phyloP scores from a whole-genome alignment of 2,329 filamentous ascomycete species.

The Xylaria sp. region DNA sequence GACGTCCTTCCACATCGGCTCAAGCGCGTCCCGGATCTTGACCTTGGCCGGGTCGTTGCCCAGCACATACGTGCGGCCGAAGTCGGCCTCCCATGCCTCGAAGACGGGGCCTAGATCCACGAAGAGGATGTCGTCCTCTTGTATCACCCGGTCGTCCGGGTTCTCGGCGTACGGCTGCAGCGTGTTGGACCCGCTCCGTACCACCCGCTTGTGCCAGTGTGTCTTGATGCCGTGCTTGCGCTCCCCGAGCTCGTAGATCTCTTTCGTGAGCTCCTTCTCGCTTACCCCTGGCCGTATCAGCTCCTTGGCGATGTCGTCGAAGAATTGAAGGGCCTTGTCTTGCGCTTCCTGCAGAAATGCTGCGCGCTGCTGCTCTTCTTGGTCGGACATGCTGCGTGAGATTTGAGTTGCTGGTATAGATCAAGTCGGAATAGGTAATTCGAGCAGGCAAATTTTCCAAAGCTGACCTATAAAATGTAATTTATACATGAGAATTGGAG shows the following conservation, averaged over 20 bases:
- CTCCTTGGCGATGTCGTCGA: slow-evolving; percentile 57
- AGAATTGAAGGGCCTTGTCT: slow-evolving; percentile 56
- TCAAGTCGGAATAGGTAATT: neutral
- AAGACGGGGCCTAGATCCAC: slow-evolving; percentile 64
- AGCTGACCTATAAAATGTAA: neutral
- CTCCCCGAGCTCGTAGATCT: slow-evolving; percentile 57
- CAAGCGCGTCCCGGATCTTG: slow-evolving; percentile 55
- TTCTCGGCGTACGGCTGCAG: slow-evolving; percentile 59
- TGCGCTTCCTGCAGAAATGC: slow-evolving; percentile 56
- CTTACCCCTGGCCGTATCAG: slow-evolving; percentile 59
- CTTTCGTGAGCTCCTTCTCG: slow-evolving; percentile 58
- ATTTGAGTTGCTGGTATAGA: neutral
- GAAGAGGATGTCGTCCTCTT: slow-evolving; percentile 59
- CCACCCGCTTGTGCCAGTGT: slow-evolving; percentile 64
- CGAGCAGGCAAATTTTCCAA: neutral
- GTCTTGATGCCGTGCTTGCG: slow-evolving; percentile 56
- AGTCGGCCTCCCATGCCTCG: slow-evolving; percentile 62
- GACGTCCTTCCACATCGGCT: slow-evolving; percentile 52
- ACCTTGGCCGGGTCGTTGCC: slow-evolving; percentile 57
- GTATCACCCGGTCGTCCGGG: slow-evolving; percentile 33
- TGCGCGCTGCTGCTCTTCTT: slow-evolving; percentile 39
- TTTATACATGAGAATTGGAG: neutral
- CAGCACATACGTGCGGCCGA: slow-evolving; percentile 62
- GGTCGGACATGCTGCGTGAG: neutral
- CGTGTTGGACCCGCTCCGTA: slow-evolving; percentile 61